phyloP scores from a whole-genome alignment of 2,329 filamentous ascomycete species.

The Tolypocladium album region DNA sequence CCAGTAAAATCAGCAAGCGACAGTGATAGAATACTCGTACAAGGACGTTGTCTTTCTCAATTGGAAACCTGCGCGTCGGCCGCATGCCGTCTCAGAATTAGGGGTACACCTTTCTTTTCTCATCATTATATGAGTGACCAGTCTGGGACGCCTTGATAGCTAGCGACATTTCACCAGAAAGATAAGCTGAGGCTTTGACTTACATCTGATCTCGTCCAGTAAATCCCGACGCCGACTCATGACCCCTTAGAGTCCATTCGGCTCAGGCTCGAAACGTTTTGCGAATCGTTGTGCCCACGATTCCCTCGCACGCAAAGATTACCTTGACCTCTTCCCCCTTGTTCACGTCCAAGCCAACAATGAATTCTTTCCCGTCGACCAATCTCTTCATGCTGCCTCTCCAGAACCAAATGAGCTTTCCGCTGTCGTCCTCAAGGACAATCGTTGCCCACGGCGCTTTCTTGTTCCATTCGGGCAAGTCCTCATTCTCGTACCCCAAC shows the following conservation, averaged over 20 bases:
- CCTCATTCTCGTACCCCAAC: slow-evolving; percentile 61
- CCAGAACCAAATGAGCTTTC: slow-evolving; percentile 56
- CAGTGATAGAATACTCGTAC: too few species aligned
- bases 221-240: too few species aligned
- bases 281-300: slow-evolving; percentile 49
- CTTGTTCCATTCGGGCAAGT: slow-evolving; percentile 50
- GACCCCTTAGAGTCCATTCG: slow-evolving; percentile 5
- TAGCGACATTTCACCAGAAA: too few species aligned
- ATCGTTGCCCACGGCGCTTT: slow-evolving; percentile 61
- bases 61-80: not conserved
- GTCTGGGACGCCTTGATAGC: too few species aligned
- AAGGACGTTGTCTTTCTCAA: not conserved
- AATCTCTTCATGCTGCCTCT: slow-evolving; percentile 53
- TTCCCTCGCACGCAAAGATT: slow-evolving; percentile 76
- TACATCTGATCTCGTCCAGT: not conserved
- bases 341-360: slow-evolving; percentile 45
- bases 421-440: slow-evolving; percentile 48
- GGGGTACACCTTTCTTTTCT: not conserved
- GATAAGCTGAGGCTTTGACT: not conserved
- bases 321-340: slow-evolving; percentile 46
- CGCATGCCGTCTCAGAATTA: not conserved
- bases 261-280: slow-evolving; percentile 3
- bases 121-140: too few species aligned
- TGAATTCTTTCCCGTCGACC: slow-evolving; percentile 42
- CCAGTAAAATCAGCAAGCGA: not conserved